A percentile compares a stretch with the other conserved stretches of the same genome.
Evolutionary conservation across 768 basidiomycete species (phyloP).

Genomic region (Lentinula detonsa): DNA sequence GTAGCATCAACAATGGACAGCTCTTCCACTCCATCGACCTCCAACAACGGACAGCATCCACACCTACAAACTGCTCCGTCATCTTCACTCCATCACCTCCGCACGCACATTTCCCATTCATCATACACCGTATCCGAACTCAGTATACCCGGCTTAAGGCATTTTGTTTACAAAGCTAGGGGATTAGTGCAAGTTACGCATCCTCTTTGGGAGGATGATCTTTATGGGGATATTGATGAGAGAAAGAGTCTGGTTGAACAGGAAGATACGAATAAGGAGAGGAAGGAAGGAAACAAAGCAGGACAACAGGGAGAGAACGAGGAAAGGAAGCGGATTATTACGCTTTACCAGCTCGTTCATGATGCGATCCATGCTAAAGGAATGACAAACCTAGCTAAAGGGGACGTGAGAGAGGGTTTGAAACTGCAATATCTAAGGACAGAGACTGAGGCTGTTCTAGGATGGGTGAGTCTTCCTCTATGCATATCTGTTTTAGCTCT

Average conservation of each 20-base stretch:
- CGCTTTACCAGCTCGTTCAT: slow-evolving; percentile 82
- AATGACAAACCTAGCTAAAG: slow-evolving; percentile 54
- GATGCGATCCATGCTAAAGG: slow-evolving; percentile 82
- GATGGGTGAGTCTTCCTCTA: slow-evolving; percentile 65
- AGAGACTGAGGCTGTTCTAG: slow-evolving; percentile 83
- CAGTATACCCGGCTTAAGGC: slow-evolving; percentile 84
- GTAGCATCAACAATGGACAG: no score
- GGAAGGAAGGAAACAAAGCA: background rate
- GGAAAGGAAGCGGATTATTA: slow-evolving; percentile 52
- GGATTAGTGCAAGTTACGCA: slow-evolving; percentile 84
- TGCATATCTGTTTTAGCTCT: background rate
- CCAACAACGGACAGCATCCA: background rate
- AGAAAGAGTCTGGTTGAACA: background rate
- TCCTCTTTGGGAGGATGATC: slow-evolving; percentile 85
- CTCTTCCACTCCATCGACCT: background rate
- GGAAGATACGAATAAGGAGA: background rate
- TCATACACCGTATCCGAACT: slow-evolving; percentile 65
- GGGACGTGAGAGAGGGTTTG: slow-evolving; percentile 41
- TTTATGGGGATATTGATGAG: slow-evolving; percentile 20
- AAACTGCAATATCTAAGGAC: slow-evolving; percentile 87
- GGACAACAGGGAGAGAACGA: background rate
- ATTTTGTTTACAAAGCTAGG: slow-evolving; percentile 93
- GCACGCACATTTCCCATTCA: slow-evolving; percentile 39
- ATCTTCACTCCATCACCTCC: slow-evolving; percentile 42
- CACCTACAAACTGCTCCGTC: slow-evolving; percentile 13